These are phyloP conservation scores for Psilocybe mexicana DNA, from an alignment of 1,284 basidiomycete species.

Conservation along the genomic window DNA sequence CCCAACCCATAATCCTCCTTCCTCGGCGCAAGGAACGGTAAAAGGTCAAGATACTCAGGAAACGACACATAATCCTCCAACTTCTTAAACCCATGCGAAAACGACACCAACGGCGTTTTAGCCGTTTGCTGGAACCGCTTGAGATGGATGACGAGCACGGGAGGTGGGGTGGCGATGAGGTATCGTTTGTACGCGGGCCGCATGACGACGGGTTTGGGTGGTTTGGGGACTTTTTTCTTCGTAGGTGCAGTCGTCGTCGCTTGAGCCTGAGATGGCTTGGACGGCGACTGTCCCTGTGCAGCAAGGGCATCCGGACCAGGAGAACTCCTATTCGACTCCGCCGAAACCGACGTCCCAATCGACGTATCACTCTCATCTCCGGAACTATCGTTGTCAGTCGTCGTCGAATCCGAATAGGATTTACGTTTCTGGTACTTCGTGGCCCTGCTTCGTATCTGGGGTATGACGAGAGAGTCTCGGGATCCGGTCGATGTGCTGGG, in stretches of 20 bases:
- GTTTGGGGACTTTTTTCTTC: conserved; percentile 31
- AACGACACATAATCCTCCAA: conserved; percentile 88
- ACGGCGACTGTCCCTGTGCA: neutral
- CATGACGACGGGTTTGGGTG: conserved; percentile 65
- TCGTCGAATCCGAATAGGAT: conserved; percentile 23
- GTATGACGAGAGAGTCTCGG: conserved; percentile 32
- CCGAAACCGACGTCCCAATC: conserved; percentile 40
- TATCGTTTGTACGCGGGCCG: conserved; percentile 92
- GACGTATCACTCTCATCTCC: conserved; percentile 48
- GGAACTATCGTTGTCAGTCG: conserved; percentile 38
- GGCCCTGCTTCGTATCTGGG: conserved; percentile 8
- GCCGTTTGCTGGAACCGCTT: conserved; percentile 88
- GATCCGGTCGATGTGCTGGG: conserved; percentile 27
- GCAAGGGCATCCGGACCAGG: neutral
- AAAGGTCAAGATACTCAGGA: conserved; percentile 82
- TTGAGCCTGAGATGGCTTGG: conserved; percentile 22
- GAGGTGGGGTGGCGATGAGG: conserved; percentile 84
- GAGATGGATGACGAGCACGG: conserved; percentile 88
- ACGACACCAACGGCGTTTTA: conserved; percentile 51
- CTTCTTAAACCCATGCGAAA: conserved; percentile 76
- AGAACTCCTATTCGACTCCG: conserved; percentile 24
- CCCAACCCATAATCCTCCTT: conserved; percentile 67
- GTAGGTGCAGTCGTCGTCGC: conserved; percentile 13
- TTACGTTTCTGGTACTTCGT: conserved; percentile 21
- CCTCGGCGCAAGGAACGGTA: conserved; percentile 84